Base-by-base conservation (phyloP, 2,329 filamentous ascomycete species). In the Venturia asperata region DNA sequence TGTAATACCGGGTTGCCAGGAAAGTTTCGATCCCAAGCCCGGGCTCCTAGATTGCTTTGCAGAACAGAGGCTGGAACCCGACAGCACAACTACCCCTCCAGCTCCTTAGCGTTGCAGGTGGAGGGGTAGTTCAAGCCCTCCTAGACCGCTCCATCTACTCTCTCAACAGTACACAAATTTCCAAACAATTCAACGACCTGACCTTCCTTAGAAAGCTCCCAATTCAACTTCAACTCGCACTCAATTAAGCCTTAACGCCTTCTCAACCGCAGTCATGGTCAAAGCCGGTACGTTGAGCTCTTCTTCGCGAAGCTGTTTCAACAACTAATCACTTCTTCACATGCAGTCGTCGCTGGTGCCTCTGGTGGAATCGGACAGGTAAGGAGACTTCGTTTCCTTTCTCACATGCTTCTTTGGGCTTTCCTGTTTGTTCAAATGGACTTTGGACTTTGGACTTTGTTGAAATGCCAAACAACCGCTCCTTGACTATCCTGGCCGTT, bases 361-460 rank as follows among this genome's bases (percentile, higher is more conserved):
- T 88, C 93, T 78, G 94, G 94, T 81, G 94, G 94, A 82, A 99
- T 99, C 87, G 94, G 93, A 79, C 93, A 97, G 87, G 92, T 95
- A 77, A 73, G 81, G 39, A 42, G n/a, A 55, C 17, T n/a, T 1
- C 42, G 10, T n/a, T 19, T 49, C 27, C 27, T n/a, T 30, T 27
- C 42, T 45, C 3, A 49, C 24, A 37, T 21, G 27, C 27, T 58
- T 37, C 21, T 34, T 10, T 15, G 49, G 19, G 27, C 15, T 37
- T 58, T 27, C 19, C 52, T 27, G 30, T 15, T 2, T n/a, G 4
- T 30, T 58, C 27, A 37, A 58, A 34, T 56, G 52, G 27, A 30
- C 52, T 56, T n/a, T n/a, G 52, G 52, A 5, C 27, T 58, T 58
- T 34, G 30, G 30, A 6, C 30, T 34, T n/a, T 5, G 11, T 37